Percentiles rank a stretch among this genome's conserved stretches.
Evolutionary conservation across 495 filamentous ascomycete species (phyloP).

Genomic region (Thermochaetoides thermophila): DNA sequence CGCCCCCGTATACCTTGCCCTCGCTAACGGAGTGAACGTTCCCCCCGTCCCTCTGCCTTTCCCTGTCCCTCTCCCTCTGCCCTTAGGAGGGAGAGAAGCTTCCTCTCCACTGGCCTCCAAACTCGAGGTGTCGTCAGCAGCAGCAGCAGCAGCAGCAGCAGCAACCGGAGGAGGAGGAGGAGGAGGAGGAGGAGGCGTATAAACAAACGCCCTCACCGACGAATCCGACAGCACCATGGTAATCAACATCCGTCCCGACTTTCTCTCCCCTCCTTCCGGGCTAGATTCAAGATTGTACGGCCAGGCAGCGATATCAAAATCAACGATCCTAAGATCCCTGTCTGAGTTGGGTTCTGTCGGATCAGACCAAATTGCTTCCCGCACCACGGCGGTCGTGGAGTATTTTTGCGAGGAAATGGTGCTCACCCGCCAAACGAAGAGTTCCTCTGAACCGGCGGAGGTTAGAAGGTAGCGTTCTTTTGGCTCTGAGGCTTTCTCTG

Average conservation of each 20-base stretch:
- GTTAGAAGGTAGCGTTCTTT: constrained; percentile 57
- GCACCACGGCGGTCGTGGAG: constrained; percentile 39
- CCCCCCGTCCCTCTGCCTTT: background rate
- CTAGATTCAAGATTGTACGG: no score
- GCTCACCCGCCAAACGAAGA: constrained; percentile 65
- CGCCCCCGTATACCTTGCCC: constrained; percentile 55
- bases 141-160: no score
- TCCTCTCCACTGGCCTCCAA: no score
- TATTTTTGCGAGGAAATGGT: constrained; percentile 31
- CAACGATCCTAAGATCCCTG: constrained; percentile 63
- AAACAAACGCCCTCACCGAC: constrained; percentile 49
- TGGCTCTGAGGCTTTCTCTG: background rate
- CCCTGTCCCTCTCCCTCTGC: no score
- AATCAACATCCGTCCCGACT: constrained; percentile 39
- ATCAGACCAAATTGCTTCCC: constrained; percentile 39
- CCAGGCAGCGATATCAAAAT: constrained; percentile 39
- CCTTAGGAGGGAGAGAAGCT: no score
- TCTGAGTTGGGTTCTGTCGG: constrained; percentile 33
- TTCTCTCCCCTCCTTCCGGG: constrained; percentile 14
- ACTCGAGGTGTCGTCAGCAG: no score
- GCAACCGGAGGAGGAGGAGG: no score
- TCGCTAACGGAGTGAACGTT: constrained; percentile 40
- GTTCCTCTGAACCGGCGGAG: constrained; percentile 73
- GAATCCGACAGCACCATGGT: constrained; percentile 69
- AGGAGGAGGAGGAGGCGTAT: constrained; percentile 31